These are phyloP conservation scores for Meyerozyma athensensis DNA, from an alignment of 1,139 yeast species.

Conservation along the genomic window DNA sequence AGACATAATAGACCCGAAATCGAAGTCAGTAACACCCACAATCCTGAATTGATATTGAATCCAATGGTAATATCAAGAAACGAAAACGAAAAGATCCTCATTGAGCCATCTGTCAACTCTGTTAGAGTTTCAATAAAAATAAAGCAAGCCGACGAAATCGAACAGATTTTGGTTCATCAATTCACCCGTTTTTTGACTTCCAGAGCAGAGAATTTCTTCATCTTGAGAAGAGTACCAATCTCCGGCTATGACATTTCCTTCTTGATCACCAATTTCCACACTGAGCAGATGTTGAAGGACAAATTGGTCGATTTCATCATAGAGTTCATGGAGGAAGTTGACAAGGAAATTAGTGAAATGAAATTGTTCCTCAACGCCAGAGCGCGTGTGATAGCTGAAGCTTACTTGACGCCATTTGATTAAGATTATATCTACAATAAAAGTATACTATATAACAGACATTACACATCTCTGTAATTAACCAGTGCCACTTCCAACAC, in stretches of 20 bases:
- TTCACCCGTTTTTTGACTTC: conserved; percentile 91
- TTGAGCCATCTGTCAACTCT: conserved; percentile 91
- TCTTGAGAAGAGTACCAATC: conserved; percentile 86
- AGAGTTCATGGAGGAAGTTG: conserved; percentile 99
- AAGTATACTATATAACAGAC: neutral
- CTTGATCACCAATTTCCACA: conserved; percentile 87
- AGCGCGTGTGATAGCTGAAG: conserved; percentile 97
- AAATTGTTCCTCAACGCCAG: conserved; percentile 93
- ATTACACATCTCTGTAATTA: neutral
- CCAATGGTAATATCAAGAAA: conserved; percentile 91
- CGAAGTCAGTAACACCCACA: conserved; percentile 61
- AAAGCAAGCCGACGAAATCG: conserved; percentile 97
- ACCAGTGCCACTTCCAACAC: neutral
- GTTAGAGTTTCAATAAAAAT: conserved; percentile 85
- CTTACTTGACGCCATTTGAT: conserved; percentile 75
- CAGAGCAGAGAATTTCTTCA: conserved; percentile 91
- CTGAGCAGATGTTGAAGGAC: conserved; percentile 92
- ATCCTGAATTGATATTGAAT: conserved; percentile 79
- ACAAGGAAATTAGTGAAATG: conserved; percentile 98
- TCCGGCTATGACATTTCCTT: conserved; percentile 92
- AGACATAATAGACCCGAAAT: conserved; percentile 97
- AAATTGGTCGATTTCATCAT: conserved; percentile 94
- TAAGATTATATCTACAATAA: conserved; percentile 15
- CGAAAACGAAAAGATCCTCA: conserved; percentile 86
- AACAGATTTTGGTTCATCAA: conserved; percentile 86